Percentiles rank a stretch among this genome's conserved stretches.
These are phyloP conservation scores for Saccharomycopsis sp. DNA, from an alignment of 805 yeast species.

Conservation along the genomic window DNA sequence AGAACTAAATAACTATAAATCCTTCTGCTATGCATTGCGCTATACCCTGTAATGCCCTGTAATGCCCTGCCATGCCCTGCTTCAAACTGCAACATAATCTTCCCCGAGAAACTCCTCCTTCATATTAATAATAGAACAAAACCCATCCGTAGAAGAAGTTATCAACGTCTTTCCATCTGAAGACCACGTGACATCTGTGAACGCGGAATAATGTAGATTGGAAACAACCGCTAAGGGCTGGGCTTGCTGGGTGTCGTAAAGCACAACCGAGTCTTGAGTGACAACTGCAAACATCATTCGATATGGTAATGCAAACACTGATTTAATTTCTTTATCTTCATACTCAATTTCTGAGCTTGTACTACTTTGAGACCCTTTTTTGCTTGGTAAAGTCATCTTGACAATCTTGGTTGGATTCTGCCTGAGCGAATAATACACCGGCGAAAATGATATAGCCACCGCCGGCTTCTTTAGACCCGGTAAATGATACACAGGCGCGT, in stretches of 20 bases:
- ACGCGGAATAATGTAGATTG: constrained; percentile 79
- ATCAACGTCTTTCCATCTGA: constrained; percentile 64
- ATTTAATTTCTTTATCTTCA: not conserved
- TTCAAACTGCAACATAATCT: constrained; percentile 15
- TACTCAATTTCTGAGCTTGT: not conserved
- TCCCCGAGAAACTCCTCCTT: constrained; percentile 52
- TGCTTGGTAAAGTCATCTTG: not conserved
- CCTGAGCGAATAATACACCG: constrained; percentile 45
- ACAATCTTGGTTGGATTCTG: constrained; percentile 5
- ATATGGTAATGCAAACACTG: constrained; percentile 58
- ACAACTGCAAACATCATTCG: constrained; percentile 89
- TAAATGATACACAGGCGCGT: constrained; percentile 68
- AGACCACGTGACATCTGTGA: constrained; percentile 87
- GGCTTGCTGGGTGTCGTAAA: constrained; percentile 71
- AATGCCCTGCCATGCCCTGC: no score
- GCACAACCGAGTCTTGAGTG: constrained; percentile 73
- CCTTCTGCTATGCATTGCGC: no score
- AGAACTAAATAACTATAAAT: no score
- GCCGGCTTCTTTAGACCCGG: constrained; percentile 83
- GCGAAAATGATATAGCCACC: constrained; percentile 73
- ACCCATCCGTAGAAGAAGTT: constrained; percentile 87
- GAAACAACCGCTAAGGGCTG: constrained; percentile 68
- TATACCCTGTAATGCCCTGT: no score
- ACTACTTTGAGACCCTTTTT: not conserved
- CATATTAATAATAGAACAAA: constrained; percentile 64